These are phyloP conservation scores for Gonium pectorale DNA, from an alignment of 139 green algal genomes.

Conservation along the genomic window DNA sequence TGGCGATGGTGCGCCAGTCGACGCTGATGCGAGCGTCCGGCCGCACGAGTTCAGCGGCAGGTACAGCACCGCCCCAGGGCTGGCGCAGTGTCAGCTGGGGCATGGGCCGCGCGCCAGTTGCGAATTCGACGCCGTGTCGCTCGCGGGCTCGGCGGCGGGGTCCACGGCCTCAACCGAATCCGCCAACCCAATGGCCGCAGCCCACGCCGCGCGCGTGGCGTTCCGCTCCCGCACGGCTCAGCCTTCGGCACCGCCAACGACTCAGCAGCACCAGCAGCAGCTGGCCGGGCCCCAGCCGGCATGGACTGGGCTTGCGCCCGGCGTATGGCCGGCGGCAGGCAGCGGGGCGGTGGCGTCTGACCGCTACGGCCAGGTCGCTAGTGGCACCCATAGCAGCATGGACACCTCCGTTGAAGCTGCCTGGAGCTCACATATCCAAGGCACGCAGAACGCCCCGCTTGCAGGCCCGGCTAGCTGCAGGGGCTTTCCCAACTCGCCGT, in stretches of 20 bases:
- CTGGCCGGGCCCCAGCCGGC: not conserved
- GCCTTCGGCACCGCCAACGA: no score
- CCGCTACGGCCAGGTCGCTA: no score
- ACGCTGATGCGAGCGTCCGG: not conserved
- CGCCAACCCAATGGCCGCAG: not conserved
- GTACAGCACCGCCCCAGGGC: no score
- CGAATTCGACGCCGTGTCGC: not conserved
- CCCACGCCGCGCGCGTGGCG: not conserved
- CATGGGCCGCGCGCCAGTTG: not conserved
- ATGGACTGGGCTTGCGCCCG: not conserved
- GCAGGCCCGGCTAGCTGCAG: no score
- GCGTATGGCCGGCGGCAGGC: no score
- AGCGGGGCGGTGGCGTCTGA: not conserved
- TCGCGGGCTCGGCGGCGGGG: not conserved
- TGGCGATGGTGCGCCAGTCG: no score
- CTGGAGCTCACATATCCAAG: no score
- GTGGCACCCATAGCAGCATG: not conserved
- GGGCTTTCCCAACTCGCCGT: not conserved
- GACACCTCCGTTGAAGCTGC: not conserved
- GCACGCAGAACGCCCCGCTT: no score
- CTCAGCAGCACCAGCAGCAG: not conserved
- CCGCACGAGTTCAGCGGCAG: not conserved
- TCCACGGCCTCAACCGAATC: not conserved
- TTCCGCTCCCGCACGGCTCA: not conserved
- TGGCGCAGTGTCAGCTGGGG: not conserved